phyloP scores from a whole-genome alignment of 1,139 yeast genomes.

The Candida labiduridarum region DNA sequence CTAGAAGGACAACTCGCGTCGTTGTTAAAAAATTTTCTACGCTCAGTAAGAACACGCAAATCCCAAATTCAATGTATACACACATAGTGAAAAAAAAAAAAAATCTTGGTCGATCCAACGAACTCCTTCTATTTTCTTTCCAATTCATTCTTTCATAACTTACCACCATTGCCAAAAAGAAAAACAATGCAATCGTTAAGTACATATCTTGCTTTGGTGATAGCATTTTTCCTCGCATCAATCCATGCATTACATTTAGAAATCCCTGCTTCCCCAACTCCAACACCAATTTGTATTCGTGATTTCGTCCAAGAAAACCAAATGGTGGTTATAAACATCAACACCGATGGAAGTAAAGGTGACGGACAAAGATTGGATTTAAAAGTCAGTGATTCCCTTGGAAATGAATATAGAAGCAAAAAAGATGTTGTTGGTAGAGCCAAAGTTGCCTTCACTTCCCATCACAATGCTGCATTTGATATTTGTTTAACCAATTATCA shows the following conservation, averaged over 20 bases:
- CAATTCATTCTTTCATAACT: not conserved
- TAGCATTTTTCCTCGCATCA: slow-evolving; percentile 23
- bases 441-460: slow-evolving; percentile 81
- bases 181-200: not conserved
- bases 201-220: slow-evolving; percentile 12
- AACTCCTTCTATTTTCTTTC: not conserved
- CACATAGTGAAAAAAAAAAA: not conserved
- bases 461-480: slow-evolving; percentile 82
- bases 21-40: not conserved
- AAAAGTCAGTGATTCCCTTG: slow-evolving; percentile 62
- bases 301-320: slow-evolving; percentile 86
- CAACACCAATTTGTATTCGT: slow-evolving; percentile 69
- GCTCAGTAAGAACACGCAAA: not conserved
- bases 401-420: slow-evolving; percentile 70
- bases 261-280: slow-evolving; percentile 35
- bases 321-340: slow-evolving; percentile 79
- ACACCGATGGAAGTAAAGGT: slow-evolving; percentile 70
- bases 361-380: slow-evolving; percentile 84
- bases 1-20: not conserved
- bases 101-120: not conserved
- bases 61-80: not conserved
- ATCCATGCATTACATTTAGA: slow-evolving; percentile 43
- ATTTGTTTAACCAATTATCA: slow-evolving; percentile 79
- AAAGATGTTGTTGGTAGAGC: slow-evolving; percentile 66
- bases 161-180: not conserved